phyloP scores from a whole-genome alignment of 306 rosid genomes.

The Vigna mungo region DNA sequence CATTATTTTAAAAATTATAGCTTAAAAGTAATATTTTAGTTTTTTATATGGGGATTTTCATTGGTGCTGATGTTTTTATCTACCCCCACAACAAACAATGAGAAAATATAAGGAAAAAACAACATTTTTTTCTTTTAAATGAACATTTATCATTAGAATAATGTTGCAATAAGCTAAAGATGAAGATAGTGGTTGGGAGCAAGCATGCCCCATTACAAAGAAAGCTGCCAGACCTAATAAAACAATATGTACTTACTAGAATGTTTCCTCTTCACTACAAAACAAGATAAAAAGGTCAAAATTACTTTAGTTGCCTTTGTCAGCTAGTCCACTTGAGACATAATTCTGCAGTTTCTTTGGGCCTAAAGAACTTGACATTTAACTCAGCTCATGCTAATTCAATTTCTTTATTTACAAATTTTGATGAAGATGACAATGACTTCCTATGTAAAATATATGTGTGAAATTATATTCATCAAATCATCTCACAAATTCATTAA shows the following conservation, averaged over 20 bases:
- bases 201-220: background rate
- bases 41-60: no score
- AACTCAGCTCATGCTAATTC: background rate
- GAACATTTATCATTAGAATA: background rate
- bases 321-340: background rate
- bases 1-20: no score
- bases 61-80: no score
- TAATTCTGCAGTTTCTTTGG: background rate
- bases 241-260: background rate
- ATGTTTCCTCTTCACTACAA: background rate
- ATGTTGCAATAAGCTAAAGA: background rate
- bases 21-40: no score
- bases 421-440: no score
- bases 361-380: background rate
- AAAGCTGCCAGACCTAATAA: background rate
- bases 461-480: no score
- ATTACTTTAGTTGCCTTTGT: background rate
- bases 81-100: no score
- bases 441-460: no score
- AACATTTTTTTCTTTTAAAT: background rate
- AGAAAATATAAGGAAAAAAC: no score
- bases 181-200: background rate
- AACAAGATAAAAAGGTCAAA: background rate
- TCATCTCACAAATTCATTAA: no score
- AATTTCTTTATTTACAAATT: no score